phyloP scores from a whole-genome alignment of 208 protist genomes.

The Porcisia hertigi region DNA sequence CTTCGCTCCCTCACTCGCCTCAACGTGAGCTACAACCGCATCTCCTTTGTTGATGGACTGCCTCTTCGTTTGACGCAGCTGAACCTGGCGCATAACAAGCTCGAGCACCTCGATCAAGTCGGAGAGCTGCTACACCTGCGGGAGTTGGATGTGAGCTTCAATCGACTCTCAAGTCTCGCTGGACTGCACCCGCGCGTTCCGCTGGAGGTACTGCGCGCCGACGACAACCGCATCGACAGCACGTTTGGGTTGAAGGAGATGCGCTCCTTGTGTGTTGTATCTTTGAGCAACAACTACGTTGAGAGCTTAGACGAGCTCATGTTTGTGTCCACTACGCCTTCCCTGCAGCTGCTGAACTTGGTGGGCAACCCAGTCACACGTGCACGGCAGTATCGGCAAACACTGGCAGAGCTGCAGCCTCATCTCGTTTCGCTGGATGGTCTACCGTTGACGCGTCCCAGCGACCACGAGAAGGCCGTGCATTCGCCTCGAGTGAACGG shows the following conservation, averaged over 20 bases:
- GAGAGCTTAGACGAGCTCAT: constrained; percentile 66
- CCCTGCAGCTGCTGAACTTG: constrained; percentile 63
- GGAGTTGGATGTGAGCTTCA: constrained; percentile 78
- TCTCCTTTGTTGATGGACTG: constrained; percentile 48
- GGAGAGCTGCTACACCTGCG: constrained; percentile 58
- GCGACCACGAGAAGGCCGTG: constrained; percentile 2
- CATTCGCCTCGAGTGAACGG: not conserved
- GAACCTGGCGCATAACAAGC: constrained; percentile 78
- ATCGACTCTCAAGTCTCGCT: constrained; percentile 57
- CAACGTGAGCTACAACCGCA: constrained; percentile 76
- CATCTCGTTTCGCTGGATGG: constrained; percentile 73
- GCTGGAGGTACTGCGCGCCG: constrained; percentile 65
- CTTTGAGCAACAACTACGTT: constrained; percentile 77
- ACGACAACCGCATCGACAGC: constrained; percentile 66
- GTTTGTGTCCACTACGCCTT: constrained; percentile 45
- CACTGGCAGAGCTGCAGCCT: constrained; percentile 45
- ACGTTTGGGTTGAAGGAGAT: constrained; percentile 60
- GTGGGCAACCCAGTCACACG: constrained; percentile 63
- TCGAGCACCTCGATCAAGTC: constrained; percentile 64
- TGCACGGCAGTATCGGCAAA: constrained; percentile 44
- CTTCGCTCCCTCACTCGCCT: constrained; percentile 60
- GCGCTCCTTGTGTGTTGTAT: constrained; percentile 48
- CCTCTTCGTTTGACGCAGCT: constrained; percentile 68
- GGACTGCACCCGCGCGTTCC: constrained; percentile 47
- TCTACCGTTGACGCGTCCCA: constrained; percentile 40